Base-by-base conservation (phyloP, 805 yeast species). In the Saturnispora ahearnii region DNA sequence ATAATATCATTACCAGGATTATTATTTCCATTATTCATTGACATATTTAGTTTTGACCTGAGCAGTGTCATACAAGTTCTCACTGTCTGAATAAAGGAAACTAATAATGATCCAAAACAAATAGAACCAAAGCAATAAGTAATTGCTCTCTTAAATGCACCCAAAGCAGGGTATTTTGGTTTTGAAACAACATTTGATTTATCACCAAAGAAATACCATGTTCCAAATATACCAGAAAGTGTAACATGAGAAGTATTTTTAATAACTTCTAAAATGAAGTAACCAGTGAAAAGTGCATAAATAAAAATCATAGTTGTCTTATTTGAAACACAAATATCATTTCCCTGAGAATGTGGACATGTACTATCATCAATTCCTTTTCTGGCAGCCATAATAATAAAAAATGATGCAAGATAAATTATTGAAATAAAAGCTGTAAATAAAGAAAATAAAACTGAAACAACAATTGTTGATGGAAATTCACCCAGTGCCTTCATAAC, bases 101-200 rank as follows among this genome's bases (percentile, higher is more conserved):
- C 95, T 55, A 89, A 74, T 56, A 89, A 69, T 2, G 70, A 66
- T 0, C 96, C 96, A 61, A 87, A 84, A 62, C 95, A 84, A 49
- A 90, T 83, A 2, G 96, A 85, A 2, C 98, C 97, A 60, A 89
- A 84, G 9, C 95, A 87, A 62, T 82, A 84, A 3, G 96, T 84
- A 65, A 87, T 65, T 1, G 96, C 87, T 56, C 96, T 75, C 38
- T 63, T 65, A 56, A 89, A 79, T 2, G 96, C 82, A 2, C 93
- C 89, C 53, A 82, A 69, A 0, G 95, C 93, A 3, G 96, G 91
- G 71, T 77, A 74, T 58, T 62, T 73, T 31, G 96, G 96, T 11
- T 88, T 78, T 49, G 73, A 73, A 18, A 84, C 76, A 10, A 61
- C 47, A 8, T 55, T 49, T 28, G 43, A 30, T 13, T 41, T 47